Evolutionary conservation across 352 stramenopile species (phyloP), one percentile per base, ranked within the genome.

Genomic region (Phytopythium chamaehyphon): DNA sequence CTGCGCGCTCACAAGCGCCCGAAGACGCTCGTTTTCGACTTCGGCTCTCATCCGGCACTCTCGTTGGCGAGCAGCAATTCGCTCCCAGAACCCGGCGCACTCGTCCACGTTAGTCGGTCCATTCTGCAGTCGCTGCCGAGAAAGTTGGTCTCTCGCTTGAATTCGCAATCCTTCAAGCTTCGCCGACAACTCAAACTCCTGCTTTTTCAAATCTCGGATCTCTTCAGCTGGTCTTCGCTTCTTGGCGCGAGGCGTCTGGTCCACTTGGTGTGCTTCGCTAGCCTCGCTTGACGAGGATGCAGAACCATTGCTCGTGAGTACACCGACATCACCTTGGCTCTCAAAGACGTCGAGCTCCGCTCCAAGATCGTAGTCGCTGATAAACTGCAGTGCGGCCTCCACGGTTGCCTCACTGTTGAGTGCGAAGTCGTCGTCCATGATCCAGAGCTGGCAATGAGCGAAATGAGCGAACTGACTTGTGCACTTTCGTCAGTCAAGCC

Each of bases 181-280:
- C 28, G 28, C 36, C 31, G 45, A 31, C 31, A 51, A 28, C 45
- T 51, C 45, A 21, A 40, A 51, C 45, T 51, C 45, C 31, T 51
- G 16, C 11, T 21, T n/a, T 11, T 28, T 28, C 10, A 51, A 28
- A 16, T 42, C 19, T 14, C 31, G 45, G n/a, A 51, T 24, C 31
- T 51, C 28, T 3, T 51, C 45, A 16, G n/a, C 26, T 15, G 43
- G 43, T 15, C 43, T 24, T 14, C 23, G 43, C 15, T 18, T 24
- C 24, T 21, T 42, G 37, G 3, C 43, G 12, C 21, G 40, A 7
- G 11, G n/a, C 21, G 24, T n/a, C 10, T 2, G 2, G 4, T 35
- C 16, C n/a, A 9, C 40, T 26, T n/a, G 15, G 7, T 3, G 21
- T 35, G 24, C n/a, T 6, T 14, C 9, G 4, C 14, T 9, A 0